These are phyloP conservation scores for Irpex rosettiformis DNA, from an alignment of 1,284 basidiomycete genomes.

Conservation along the genomic window DNA sequence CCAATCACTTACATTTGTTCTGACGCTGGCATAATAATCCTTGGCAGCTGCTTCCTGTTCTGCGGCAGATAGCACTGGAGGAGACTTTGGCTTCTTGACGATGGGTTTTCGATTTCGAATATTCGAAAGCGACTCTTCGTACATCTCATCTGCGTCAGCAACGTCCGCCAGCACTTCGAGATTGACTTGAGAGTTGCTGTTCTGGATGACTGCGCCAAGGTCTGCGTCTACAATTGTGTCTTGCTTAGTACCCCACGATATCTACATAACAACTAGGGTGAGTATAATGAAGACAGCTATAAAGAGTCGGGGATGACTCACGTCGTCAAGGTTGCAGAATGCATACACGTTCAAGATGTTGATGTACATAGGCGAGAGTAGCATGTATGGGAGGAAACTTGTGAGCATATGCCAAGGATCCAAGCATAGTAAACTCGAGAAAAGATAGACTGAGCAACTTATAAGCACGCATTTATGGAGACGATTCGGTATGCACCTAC, in stretches of 20 bases:
- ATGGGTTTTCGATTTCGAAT: conserved; percentile 66
- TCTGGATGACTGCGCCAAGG: conserved; percentile 77
- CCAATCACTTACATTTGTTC: conserved; percentile 72
- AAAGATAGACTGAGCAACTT: conserved; percentile 54
- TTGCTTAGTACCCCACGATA: conserved; percentile 92
- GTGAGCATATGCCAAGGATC: conserved; percentile 95
- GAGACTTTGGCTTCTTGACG: background rate
- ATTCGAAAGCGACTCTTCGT: conserved; percentile 86
- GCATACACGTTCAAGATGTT: conserved; percentile 85
- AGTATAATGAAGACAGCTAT: background rate
- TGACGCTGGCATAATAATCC: conserved; percentile 87
- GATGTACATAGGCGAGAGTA: conserved; percentile 87
- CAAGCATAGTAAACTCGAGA: conserved; percentile 81
- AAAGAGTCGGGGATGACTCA: conserved; percentile 27
- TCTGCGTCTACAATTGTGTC: conserved; percentile 66
- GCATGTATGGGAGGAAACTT: conserved; percentile 85
- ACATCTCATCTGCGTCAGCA: conserved; percentile 85
- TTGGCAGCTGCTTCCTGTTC: conserved; percentile 67
- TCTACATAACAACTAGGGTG: conserved; percentile 38
- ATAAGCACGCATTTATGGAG: background rate
- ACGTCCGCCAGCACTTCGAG: conserved; percentile 85
- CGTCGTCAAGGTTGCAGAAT: conserved; percentile 81
- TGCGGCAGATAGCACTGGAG: conserved; percentile 26
- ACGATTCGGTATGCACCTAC: conserved; percentile 45
- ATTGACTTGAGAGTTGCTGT: conserved; percentile 80